Evolutionary conservation across 192 early-diverging fungal species (phyloP), one percentile per base, ranked within the genome.

Genomic region (Backusella westeae): DNA sequence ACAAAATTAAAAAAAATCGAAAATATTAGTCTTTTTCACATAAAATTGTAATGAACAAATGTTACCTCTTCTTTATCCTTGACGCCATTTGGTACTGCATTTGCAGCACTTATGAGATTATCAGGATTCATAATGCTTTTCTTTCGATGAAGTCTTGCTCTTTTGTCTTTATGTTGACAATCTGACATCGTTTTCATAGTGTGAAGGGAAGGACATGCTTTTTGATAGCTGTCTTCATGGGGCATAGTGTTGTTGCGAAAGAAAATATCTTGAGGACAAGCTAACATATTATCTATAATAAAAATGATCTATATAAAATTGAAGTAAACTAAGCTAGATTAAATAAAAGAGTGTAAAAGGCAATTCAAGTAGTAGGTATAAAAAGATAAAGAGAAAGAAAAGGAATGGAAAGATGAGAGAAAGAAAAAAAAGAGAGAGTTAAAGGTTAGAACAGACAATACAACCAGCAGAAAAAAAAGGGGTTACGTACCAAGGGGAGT

Each of bases 231-330:
- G 26, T 19, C 35, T 26, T 76, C 67, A 17, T 36, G 23, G 26
- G 71, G 46, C 29, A 53, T 44, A 73, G 71, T 59, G 34, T 44
- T 66, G 5, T 73, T 72, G 68, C 76, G 70, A 44, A 72, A 80
- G 63, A 76, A 80, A 49, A 80, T 29, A 42, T 80, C 79, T 80
- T 80, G 79, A 34, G 79, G 34, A 49, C 74, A 80, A 49, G 79
- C 79, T 49, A 80, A 53, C 79, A 80, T 80, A 26, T 63, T 63
- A 23, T 67, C 36, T 67, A 44, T 66, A 26, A 19, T 49, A n/a
- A 49, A 32, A n/a, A 6, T n/a, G 1, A n/a, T 49, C 19, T 23
- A 39, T 42, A 23, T 29, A 46, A 38, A 21, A 63, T 36, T 35
- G 77, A 52, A 74, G 42, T 42, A 56, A 59, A 26, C 21, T 41